Evolutionary conservation across 257 asterid species (phyloP).

Genomic region (Nicotiana tabacum): DNA sequence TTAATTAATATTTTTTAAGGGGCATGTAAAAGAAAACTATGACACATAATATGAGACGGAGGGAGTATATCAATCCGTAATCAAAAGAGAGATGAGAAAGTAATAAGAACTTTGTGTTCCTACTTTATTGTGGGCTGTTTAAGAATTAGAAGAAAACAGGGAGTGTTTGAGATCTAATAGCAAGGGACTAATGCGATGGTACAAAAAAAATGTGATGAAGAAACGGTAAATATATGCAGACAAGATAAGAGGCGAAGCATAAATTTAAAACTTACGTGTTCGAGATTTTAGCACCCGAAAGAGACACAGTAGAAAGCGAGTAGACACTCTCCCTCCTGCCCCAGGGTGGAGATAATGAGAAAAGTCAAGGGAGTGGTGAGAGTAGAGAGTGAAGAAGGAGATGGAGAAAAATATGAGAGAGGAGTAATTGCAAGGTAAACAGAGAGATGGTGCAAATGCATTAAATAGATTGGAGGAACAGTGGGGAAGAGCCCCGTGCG

Average conservation of each 20-base stretch:
- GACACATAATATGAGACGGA: too few relatives aligned
- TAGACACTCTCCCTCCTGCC: neutral
- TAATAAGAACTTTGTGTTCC: neutral
- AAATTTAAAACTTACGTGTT: too few relatives aligned
- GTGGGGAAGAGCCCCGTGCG: neutral
- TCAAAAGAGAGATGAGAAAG: neutral
- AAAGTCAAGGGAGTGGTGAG: neutral
- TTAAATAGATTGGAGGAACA: neutral
- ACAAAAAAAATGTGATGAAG: neutral
- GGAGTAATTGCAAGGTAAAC: neutral
- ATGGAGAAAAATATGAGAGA: neutral
- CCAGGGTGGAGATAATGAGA: neutral
- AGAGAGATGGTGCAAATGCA: neutral
- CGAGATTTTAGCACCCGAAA: rapidly evolving
- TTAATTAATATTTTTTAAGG: too few relatives aligned
- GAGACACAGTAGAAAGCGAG: neutral
- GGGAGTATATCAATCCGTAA: neutral
- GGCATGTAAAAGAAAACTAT: too few relatives aligned
- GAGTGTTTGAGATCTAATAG: too few relatives aligned
- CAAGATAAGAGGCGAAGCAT: neutral
- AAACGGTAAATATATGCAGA: neutral
- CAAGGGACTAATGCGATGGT: neutral
- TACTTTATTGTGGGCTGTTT: neutral
- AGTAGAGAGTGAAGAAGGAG: neutral
- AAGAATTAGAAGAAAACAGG: neutral